These are phyloP conservation scores for Coprinopsis cinerea DNA, from an alignment of 768 basidiomycete genomes.

Conservation along the genomic window DNA sequence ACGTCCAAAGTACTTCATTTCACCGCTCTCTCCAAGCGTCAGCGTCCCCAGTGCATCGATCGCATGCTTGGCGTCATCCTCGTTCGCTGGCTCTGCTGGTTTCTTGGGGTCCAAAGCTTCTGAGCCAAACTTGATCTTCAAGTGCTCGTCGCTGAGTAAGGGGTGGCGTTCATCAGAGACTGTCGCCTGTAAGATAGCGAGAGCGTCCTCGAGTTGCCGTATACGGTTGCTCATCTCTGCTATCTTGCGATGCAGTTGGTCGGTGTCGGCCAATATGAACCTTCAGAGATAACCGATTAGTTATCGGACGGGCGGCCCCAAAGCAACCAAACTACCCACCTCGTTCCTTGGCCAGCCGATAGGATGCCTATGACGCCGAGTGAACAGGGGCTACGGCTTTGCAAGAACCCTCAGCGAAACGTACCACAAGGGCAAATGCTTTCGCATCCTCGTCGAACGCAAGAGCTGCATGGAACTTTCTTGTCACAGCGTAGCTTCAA, in stretches of 20 bases:
- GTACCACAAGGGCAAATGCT: conserved; percentile 59
- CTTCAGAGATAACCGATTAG: conserved; percentile 24
- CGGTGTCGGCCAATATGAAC: conserved; percentile 62
- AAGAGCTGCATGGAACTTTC: conserved; percentile 45
- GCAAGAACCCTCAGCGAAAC: no score
- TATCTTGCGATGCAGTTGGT: conserved; percentile 61
- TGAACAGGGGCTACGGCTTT: no score
- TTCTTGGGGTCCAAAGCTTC: conserved; percentile 36
- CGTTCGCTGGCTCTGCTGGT: conserved; percentile 24
- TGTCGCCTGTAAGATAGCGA: conserved; percentile 55
- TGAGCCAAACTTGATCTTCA: conserved; percentile 52
- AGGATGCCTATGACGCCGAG: conserved; percentile 31
- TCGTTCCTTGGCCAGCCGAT: conserved; percentile 47
- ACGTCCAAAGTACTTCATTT: conserved; percentile 59
- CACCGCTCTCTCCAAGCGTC: conserved; percentile 53
- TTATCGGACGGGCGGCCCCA: not conserved
- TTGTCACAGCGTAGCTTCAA: conserved; percentile 50
- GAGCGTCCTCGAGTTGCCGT: conserved; percentile 61
- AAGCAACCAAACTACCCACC: conserved; percentile 21
- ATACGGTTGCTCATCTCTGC: conserved; percentile 63
- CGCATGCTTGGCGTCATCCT: conserved; percentile 26
- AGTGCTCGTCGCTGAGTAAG: conserved; percentile 45
- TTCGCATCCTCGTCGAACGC: conserved; percentile 52
- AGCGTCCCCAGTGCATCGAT: conserved; percentile 61
- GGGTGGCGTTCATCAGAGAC: conserved; percentile 56